Conservation (phyloP, 805 yeast genomes). For the Saitoella complicata region DNA sequence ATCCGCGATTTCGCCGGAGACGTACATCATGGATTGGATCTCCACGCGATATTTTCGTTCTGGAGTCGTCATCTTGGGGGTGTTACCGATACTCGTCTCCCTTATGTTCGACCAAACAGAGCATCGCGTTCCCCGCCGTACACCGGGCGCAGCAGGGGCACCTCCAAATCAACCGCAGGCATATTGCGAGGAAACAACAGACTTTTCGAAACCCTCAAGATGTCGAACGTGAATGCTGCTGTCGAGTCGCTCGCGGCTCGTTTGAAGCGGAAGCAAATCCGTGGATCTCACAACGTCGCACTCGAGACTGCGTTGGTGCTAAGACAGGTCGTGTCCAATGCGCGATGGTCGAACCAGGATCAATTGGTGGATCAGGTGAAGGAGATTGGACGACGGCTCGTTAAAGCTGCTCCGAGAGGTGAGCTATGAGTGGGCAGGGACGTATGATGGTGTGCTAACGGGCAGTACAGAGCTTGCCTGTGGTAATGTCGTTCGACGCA, state of each 20-base stretch:
- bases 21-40: constrained; percentile 98
- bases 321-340: constrained; percentile 75
- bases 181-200: no score
- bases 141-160: no score
- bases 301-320: constrained; percentile 72
- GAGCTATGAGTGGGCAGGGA: background rate
- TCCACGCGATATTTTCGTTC: constrained; percentile 56
- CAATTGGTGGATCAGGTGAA: constrained; percentile 60
- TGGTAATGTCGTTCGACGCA: constrained; percentile 83
- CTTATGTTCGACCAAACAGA: no score
- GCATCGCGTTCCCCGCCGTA: no score
- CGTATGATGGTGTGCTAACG: background rate
- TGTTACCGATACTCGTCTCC: no score
- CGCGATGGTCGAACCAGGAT: constrained; percentile 68
- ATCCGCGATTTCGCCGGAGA: constrained; percentile 84
- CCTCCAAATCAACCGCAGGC: no score
- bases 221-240: constrained; percentile 2
- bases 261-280: constrained; percentile 69
- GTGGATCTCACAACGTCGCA: constrained; percentile 71
- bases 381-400: constrained; percentile 48
- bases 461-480: constrained; percentile 46
- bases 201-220: background rate
- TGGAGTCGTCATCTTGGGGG: no score
- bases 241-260: constrained; percentile 6
- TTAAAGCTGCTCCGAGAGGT: constrained; percentile 62